Base-by-base conservation (phyloP, 2,329 filamentous ascomycete genomes). In the Ophiostoma piceae region DNA sequence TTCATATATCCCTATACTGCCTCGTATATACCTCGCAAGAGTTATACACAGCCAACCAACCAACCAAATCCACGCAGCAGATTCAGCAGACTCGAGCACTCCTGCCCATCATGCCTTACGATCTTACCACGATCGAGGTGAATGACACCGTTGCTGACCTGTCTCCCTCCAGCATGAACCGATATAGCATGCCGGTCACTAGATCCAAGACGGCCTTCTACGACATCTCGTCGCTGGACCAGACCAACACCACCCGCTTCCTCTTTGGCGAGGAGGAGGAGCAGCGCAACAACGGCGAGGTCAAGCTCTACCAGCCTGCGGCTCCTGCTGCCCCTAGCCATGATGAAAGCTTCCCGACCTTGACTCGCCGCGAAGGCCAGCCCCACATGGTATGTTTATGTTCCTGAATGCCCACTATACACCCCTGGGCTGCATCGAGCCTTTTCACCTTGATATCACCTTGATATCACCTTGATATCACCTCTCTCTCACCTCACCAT, bases 181-280 rank as follows among this genome's bases (percentile, higher is more conserved):
- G 94, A 73, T 96, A 96, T 79, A 97, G 94, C 4, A 94, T 97
- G 91, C 94, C 94, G 41, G 91, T 94, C 68, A 92, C 90, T 66
- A 85, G 86, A 71, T 87, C 88, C 74, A 87, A 90, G 74, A 88
- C 84, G 74, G 86, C 89, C 73, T 81, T 88, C 75, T 88, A 90
- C 76, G 88, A 89, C 74, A 84, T 88, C 75, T 86, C 86, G 54
- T 71, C 72, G 19, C 82, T 96, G 70, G 93, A 95, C 72, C 90
- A 92, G 74, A 92, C 92, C 76, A 94, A 95, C 80, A 93, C 92
- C 14, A 87, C 92, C 35, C 89, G 91, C 69, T 96, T 96, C 76
- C 83, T 97, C 51, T 96, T 97, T 77, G 90, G 90, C 71, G 91
- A 74, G 9, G 74, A 92, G 75, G 92, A 93, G 71, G 89, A 93